phyloP scores from a whole-genome alignment of 1,284 basidiomycete genomes.

The Exobasidium cylindrosporum region DNA sequence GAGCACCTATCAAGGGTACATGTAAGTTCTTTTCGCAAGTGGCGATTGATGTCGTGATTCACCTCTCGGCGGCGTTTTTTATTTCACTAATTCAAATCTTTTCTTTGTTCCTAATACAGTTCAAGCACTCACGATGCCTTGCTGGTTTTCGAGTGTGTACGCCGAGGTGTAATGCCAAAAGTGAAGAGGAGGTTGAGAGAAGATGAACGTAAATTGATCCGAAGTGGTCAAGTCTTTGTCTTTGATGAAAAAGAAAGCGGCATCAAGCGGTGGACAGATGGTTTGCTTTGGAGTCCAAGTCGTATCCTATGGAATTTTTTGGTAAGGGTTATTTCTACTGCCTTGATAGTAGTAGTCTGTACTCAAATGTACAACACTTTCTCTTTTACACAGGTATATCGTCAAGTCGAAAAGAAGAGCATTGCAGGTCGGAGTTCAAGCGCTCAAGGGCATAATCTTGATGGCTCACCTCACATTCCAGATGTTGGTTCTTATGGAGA shows the following conservation, averaged over 20 bases:
- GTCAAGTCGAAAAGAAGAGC: conserved; percentile 45
- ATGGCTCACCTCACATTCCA: conserved; percentile 20
- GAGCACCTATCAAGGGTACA: conserved; percentile 20
- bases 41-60: too few relatives aligned
- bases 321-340: too few relatives aligned
- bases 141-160: conserved; percentile 89
- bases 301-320: conserved; percentile 91
- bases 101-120: conserved; percentile 64
- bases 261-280: conserved; percentile 98
- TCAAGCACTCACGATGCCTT: conserved; percentile 92
- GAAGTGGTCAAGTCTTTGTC: conserved; percentile 90
- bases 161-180: conserved; percentile 81
- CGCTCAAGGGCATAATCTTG: conserved; percentile 22
- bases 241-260: conserved; percentile 96
- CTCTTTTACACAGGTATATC: conserved; percentile 24
- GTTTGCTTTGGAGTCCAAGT: conserved; percentile 85
- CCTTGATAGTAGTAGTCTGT: too few relatives aligned
- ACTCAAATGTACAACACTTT: too few relatives aligned
- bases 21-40: conserved; percentile 22
- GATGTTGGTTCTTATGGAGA: not conserved
- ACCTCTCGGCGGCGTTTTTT: too few relatives aligned
- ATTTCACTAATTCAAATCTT: not conserved
- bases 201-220: conserved; percentile 81
- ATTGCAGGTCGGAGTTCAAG: conserved; percentile 3
- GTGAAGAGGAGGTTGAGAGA: conserved; percentile 92